Evolutionary conservation across 176 grass and related monocot species (phyloP).

Genomic region (Paspalum notatum): DNA sequence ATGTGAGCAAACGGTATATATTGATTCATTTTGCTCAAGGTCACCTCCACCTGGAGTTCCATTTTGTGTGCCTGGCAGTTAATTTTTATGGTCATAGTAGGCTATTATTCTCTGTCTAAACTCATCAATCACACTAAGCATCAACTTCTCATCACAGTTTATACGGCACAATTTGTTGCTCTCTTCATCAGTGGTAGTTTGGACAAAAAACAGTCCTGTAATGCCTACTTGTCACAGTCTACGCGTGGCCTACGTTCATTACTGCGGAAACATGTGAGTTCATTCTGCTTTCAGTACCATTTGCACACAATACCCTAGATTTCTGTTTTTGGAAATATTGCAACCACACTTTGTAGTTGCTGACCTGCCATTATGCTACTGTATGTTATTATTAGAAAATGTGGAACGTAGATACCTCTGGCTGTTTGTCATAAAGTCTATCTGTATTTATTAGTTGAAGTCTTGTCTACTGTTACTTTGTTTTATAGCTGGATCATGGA

Average conservation of each 20-base stretch:
- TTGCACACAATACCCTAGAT: background rate
- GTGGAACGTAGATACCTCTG: background rate
- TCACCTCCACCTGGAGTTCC: background rate
- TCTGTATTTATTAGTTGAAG: constrained; percentile 19
- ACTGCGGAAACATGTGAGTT: constrained; percentile 82
- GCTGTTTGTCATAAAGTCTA: background rate
- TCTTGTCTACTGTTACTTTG: background rate
- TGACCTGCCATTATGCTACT: background rate
- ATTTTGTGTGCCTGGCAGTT: constrained; percentile 8
- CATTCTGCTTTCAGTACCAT: background rate
- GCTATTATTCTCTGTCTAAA: constrained; percentile 32
- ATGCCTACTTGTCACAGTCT: constrained; percentile 87
- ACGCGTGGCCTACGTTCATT: constrained; percentile 78
- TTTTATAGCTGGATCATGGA: background rate
- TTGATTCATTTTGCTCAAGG: constrained; percentile 22
- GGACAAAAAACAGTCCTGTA: constrained; percentile 67
- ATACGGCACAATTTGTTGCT: constrained; percentile 86
- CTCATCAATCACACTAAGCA: constrained; percentile 28
- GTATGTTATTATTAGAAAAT: constrained; percentile 17
- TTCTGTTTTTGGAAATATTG: background rate
- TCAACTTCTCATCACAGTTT: constrained; percentile 49
- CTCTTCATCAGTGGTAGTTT: constrained; percentile 68
- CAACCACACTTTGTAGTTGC: background rate
- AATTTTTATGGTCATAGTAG: background rate
- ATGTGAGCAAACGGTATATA: background rate